Evolutionary conservation across 1,284 basidiomycete species (phyloP).

Genomic region (Athelia sp.): DNA sequence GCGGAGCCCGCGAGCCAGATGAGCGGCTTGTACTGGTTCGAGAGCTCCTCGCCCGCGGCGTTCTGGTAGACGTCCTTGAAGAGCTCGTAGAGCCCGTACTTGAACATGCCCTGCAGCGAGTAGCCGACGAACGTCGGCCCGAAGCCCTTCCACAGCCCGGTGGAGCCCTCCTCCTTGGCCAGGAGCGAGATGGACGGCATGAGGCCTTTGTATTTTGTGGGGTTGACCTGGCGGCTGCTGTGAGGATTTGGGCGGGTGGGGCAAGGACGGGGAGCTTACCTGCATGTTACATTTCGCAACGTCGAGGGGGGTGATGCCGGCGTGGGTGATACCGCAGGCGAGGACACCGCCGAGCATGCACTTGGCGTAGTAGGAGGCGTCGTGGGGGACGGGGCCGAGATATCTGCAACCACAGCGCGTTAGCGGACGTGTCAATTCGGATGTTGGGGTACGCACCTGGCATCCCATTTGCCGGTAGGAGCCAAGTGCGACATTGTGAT

Average conservation of each 20-base stretch:
- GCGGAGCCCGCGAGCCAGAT: slow-evolving; percentile 95
- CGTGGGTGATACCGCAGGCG: slow-evolving; percentile 93
- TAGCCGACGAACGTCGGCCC: slow-evolving; percentile 92
- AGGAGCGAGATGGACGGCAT: slow-evolving; percentile 69
- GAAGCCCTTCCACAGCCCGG: slow-evolving; percentile 91
- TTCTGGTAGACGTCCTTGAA: slow-evolving; percentile 94
- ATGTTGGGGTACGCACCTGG: slow-evolving; percentile 50
- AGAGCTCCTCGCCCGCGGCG: slow-evolving; percentile 78
- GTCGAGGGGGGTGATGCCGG: slow-evolving; percentile 89
- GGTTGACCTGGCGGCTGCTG: slow-evolving; percentile 55
- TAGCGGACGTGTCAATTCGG: too few species aligned
- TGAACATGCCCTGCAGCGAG: slow-evolving; percentile 94
- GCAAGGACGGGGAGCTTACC: slow-evolving; percentile 44
- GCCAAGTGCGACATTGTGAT: slow-evolving; percentile 22
- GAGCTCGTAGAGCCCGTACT: slow-evolving; percentile 93
- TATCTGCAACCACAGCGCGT: slow-evolving; percentile 37
- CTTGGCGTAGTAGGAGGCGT: slow-evolving; percentile 69
- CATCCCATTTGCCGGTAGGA: slow-evolving; percentile 61
- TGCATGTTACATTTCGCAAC: slow-evolving; percentile 99
- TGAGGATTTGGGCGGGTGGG: not conserved
- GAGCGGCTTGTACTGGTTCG: slow-evolving; percentile 83
- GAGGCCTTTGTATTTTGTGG: slow-evolving; percentile 75
- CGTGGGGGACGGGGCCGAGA: slow-evolving; percentile 70
- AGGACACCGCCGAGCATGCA: slow-evolving; percentile 87
- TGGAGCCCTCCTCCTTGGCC: slow-evolving; percentile 77